Evolutionary conservation across 306 rosid genomes (phyloP), one percentile per base, ranked within the genome.

Genomic region (Psophocarpus tetragonolobus): DNA sequence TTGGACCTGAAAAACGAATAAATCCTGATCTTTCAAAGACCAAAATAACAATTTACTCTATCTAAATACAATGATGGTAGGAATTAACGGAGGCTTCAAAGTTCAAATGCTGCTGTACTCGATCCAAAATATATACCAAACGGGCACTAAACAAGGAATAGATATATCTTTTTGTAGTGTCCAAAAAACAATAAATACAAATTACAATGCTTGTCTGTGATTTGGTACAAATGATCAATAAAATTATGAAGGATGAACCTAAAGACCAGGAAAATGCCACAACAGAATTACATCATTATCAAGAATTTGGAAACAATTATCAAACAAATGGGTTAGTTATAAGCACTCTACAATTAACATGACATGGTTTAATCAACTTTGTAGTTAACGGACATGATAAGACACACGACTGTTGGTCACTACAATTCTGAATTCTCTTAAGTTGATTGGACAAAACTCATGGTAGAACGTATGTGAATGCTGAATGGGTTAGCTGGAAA

Each of bases 271-370:
- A 63, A 36, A 21, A 78, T 73, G 44, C 56, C 79, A 45, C 17
- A 35, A 32, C 15, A 6, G 20, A 65, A 62, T 58, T 33, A 58
- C 73, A 32, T 84, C 85, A 82, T 74, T 84, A 47, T 57, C 74
- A 88, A 85, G 74, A 80, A 74, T 62, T 77, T 38, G 72, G 77
- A 78, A 85, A 80, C 64, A 86, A 81, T 57, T 8, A 79, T 73
- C 50, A 78, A 87, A 83, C 68, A 84, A 85, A 70, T 81, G 91
- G 92, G 91, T 82, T 53, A 62, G 76, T 86, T 66, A n/a, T n/a
- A n/a, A 61, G 78, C 86, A 83, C 80, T 78, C 47, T 78, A 73
- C 77, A 63, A 30, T 65, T 74, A 21, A 78, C 75, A 65, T 50
- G 78, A 38, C 75, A 79, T 54, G 61, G 77, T 79, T 38, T 17